These are phyloP conservation scores for Chrysoporthe puriensis DNA, from an alignment of 2,329 filamentous ascomycete genomes.

Conservation along the genomic window DNA sequence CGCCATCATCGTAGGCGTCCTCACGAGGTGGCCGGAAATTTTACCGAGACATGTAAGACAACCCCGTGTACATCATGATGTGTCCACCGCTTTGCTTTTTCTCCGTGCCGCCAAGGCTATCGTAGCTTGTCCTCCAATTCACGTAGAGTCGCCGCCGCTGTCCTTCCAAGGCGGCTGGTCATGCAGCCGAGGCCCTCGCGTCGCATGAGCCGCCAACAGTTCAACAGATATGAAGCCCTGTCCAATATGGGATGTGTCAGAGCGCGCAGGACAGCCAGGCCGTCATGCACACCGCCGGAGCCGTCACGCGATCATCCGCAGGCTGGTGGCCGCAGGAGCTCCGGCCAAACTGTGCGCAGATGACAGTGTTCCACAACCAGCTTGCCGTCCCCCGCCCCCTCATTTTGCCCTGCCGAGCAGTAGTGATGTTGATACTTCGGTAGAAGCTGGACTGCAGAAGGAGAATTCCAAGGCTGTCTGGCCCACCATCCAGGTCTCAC, in stretches of 20 bases:
- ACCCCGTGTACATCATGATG: background rate
- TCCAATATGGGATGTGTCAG: background rate
- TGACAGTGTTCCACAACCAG: background rate
- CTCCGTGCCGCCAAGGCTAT: background rate
- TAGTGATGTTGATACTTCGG: too few species aligned
- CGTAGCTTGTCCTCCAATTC: background rate
- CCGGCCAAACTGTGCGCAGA: background rate
- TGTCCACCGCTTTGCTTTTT: background rate
- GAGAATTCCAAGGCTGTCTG: too few species aligned
- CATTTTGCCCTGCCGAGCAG: background rate
- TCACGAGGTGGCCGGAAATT: slow-evolving; percentile 3
- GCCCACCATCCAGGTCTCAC: too few species aligned
- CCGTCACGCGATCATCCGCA: background rate
- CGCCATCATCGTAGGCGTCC: background rate
- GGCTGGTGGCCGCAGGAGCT: background rate
- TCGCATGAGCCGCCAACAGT: background rate
- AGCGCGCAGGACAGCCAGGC: background rate
- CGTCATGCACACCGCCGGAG: background rate
- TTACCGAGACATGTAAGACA: slow-evolving; percentile 9
- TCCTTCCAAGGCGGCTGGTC: background rate
- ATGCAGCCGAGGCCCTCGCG: background rate
- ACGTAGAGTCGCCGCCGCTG: background rate
- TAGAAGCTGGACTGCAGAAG: too few species aligned
- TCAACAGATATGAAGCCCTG: background rate
- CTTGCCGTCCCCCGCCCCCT: background rate